Evolutionary conservation across 306 rosid genomes (phyloP), one percentile per base, ranked within the genome.

Genomic region (Mimosa bimucronata): DNA sequence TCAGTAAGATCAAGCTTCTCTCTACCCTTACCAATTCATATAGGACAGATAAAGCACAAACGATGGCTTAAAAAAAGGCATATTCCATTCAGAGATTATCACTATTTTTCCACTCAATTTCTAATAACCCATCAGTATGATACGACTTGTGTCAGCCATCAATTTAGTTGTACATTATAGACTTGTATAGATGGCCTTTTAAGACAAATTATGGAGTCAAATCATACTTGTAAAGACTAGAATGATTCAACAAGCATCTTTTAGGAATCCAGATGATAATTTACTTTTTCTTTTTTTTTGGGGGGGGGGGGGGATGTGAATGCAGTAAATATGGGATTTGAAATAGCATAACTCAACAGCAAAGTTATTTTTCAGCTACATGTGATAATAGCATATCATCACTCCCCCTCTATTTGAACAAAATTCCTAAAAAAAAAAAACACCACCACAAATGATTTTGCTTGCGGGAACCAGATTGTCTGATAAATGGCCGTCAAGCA

Each of bases 401-500:
- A 78, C 45, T 70, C 68, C 57, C 13, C 68, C 75, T 25, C 73
- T 16, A 41, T 69, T 75, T 42, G 30, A 31, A 50, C 77, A 79
- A 84, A 67, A 77, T 64, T 76, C 73, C 74, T 37, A 75, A 58
- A 58, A 18, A 64, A n/a, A 75, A 66, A 82, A 82, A 74, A 55
- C 64, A 80, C 77, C 66, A 76, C 25, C 38, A 48, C 50, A 41
- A 42, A 73, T 64, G 74, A 46, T 76, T 76, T 65, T 69, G 80
- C 60, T 37, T 29, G 21, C 34, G 26, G 52, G 71, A 82, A 76
- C 75, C 26, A 79, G 48, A 74, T 64, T 76, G 88, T 80, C 41
- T 67, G 86, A 87, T 80, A 86, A 82, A 84, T 82, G 85, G 86
- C 79, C 86, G 87, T 80, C 88, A 84, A 77, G 87, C 77, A 82